Evolutionary conservation across 768 basidiomycete genomes (phyloP), one percentile per base, ranked within the genome.

Genomic region (Gloeopeniophorella convolvens): DNA sequence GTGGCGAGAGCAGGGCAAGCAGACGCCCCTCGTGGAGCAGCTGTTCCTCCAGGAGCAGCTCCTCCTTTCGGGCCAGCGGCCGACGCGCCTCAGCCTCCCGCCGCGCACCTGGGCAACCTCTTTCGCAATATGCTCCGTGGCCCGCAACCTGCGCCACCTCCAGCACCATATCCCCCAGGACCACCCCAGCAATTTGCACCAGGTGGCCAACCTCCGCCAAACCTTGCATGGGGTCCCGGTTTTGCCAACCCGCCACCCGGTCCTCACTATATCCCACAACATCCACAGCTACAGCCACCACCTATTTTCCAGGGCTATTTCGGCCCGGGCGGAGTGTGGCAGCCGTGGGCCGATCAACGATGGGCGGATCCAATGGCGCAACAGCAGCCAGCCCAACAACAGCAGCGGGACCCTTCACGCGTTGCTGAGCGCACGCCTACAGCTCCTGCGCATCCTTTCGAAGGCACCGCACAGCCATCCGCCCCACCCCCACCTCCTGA

Each of bases 241-340:
- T 78, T 76, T 16, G 72, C 66, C 80, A 79, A 79, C 48, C 75
- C 73, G 20, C 86, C 83, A 34, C 62, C 65, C 27, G 69, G 69
- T 43, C 68, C 59, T 6, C 68, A 63, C 36, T 65, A 62, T 60
- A 58, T 65, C 23, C 57, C 48, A 30, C 35, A 40, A 13, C 58
- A 45, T n/a, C 54, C 24, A 24, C 59, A 56, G 35, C 51, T 50
- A 8, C 55, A 49, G 30, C 57, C 34, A 13, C 52, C 53, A n/a
- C 52, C 59, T 13, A 46, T 52, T 15, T 58, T 51, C 21, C 57
- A 58, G 16, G 57, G 57, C 6, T 58, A 48, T 35, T 30, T 48
- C 51, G 48, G 48, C n/a, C 54, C 35, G 35, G 36, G 48, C 52
- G 55, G 46, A 20, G 57, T 48, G 28, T 52, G 51, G 56, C 46